phyloP scores from a whole-genome alignment of 805 yeast species.

The Ogataea ramenticola region DNA sequence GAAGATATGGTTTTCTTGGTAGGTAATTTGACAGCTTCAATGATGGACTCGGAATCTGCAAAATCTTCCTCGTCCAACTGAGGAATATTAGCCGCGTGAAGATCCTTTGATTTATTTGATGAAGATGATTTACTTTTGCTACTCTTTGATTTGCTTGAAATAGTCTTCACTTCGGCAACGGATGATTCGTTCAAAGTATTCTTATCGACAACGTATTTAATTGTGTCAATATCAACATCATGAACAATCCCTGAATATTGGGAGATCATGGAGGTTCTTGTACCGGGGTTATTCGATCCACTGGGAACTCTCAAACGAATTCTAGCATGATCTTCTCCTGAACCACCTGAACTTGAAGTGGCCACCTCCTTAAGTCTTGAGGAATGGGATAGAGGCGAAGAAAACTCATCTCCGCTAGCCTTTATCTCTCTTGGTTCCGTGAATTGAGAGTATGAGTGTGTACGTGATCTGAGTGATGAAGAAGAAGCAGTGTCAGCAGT shows the following conservation, averaged over 20 bases:
- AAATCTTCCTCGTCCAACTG: constrained; percentile 7
- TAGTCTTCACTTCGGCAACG: constrained; percentile 4
- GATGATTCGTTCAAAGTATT: not conserved
- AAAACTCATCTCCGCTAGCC: not conserved
- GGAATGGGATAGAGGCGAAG: not conserved
- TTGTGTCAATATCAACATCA: constrained; percentile 27
- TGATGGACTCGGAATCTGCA: constrained; percentile 16
- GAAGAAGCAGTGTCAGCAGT: not conserved
- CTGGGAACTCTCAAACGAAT: not conserved
- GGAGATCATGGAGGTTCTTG: constrained; percentile 25
- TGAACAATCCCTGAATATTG: constrained; percentile 32
- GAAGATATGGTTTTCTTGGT: constrained; percentile 4
- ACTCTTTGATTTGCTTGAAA: not conserved
- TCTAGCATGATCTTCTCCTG: not conserved
- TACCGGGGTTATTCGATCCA: constrained; percentile 11
- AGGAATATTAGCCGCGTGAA: not conserved
- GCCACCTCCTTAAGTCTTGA: not conserved
- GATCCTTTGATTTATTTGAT: not conserved
- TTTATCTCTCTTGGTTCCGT: not conserved
- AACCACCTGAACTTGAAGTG: not conserved
- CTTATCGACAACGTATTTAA: constrained; percentile 23
- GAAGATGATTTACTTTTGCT: constrained; percentile 1
- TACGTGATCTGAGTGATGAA: not conserved
- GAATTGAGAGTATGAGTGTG: not conserved
- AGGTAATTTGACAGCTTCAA: constrained; percentile 13